Evolutionary conservation across 2,329 filamentous ascomycete species (phyloP), one percentile per base, ranked within the genome.

Genomic region (Fusarium sp.): DNA sequence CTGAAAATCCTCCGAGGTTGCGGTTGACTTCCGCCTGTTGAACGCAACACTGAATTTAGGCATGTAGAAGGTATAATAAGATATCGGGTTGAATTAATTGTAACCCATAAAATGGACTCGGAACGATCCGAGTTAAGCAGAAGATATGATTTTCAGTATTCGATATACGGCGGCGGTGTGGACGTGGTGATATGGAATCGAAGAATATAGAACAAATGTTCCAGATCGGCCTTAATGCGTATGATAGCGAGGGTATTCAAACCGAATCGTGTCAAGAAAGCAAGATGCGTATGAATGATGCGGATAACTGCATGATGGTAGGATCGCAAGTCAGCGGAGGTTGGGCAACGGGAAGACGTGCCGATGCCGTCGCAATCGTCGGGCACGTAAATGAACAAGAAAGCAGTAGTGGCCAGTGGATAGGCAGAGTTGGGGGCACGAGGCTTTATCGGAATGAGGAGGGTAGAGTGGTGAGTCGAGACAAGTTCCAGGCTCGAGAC

Each of bases 11-110:
- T 87, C 84, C 65, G 84, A 83, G 80, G 83, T 83, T 59, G 83
- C 85, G 82, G 84, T 84, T 67, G 86, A 87, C 81, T 85, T 89
- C 83, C 87, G 87, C 85, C 85, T 83, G 75, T 81, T 83, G 68
- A 89, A 89, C 67, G 84, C 81, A 76, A 85, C 85, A 66, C 86
- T 85, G 78, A 89, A 89, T 80, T 85, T 88, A 87, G 85, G 85
- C 87, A 89, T 89, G 79, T 84, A 84, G 72, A 75, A 74, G 62
- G 62, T 64, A 60, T 68, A 61, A 69, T 34, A 61, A 34, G 49
- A 59, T 60, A 26, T 67, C 40, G 56, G 36, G 52, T 42, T 67
- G 67, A 59, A 73, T 74, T 74, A 75, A 59, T 58, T 60, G 55
- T 57, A 72, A 57, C 73, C 62, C 73, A 75, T 75, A 73, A 60